Conservation (phyloP, 805 yeast genomes). For the Metschnikowia picachoensis region DNA sequence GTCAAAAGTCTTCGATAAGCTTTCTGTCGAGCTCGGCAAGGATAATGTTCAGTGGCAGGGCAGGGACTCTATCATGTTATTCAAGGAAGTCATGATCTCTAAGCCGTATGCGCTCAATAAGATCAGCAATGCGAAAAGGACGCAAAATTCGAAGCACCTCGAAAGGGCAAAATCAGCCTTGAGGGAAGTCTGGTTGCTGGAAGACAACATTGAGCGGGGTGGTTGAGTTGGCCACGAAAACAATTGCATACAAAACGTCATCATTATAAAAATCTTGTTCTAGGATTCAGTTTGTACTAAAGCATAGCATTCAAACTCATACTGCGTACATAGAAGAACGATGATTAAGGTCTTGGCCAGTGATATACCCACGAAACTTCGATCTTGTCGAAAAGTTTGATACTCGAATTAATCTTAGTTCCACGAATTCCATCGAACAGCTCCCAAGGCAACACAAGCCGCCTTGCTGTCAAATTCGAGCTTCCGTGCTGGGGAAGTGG, state of each 20-base stretch:
- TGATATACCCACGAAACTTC: constrained; percentile 35
- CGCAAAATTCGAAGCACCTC: constrained; percentile 18
- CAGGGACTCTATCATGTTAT: constrained; percentile 38
- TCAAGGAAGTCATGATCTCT: constrained; percentile 33
- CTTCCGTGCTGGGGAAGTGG: constrained; percentile 9
- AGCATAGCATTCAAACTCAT: too few species aligned
- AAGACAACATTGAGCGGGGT: constrained; percentile 25
- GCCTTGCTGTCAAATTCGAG: not conserved
- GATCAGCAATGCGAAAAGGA: constrained; percentile 23
- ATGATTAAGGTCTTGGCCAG: not conserved
- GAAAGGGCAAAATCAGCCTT: constrained; percentile 24
- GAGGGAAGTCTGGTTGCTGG: constrained; percentile 27
- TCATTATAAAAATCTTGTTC: not conserved
- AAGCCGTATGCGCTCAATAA: constrained; percentile 36
- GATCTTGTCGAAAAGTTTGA: constrained; percentile 48
- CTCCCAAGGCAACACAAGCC: constrained; percentile 23
- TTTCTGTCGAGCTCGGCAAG: constrained; percentile 36
- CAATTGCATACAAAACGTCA: not conserved
- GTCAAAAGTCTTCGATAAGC: constrained; percentile 37
- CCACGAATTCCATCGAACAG: constrained; percentile 70
- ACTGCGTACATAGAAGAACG: not conserved
- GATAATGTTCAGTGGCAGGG: constrained; percentile 39
- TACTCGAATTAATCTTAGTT: constrained; percentile 45
- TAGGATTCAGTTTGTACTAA: not conserved
- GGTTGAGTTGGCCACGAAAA: constrained; percentile 15